These are phyloP conservation scores for Gonium pectorale DNA, from an alignment of 139 green algal genomes.

Conservation along the genomic window DNA sequence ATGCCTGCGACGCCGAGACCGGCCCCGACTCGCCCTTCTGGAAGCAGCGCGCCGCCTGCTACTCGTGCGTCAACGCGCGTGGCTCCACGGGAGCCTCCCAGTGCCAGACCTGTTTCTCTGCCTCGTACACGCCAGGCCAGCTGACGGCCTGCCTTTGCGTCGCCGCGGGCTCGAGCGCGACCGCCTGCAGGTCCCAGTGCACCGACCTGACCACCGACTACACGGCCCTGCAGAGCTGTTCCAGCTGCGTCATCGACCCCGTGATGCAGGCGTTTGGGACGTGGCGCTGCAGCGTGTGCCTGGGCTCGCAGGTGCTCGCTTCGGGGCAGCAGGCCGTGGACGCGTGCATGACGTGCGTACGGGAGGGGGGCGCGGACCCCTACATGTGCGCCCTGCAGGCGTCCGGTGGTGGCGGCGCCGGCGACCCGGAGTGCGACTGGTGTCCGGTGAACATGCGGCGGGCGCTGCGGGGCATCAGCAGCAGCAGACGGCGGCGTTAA, in stretches of 20 bases:
- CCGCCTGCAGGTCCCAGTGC: neutral
- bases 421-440: too few species aligned
- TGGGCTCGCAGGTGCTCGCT: neutral
- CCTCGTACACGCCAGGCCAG: neutral
- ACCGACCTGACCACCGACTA: neutral
- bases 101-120: neutral
- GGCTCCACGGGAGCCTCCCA: neutral
- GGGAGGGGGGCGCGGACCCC: neutral
- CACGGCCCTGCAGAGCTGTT: neutral
- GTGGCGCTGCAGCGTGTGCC: neutral
- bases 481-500: too few species aligned
- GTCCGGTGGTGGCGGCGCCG: too few species aligned
- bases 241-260: neutral
- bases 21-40: neutral
- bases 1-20: neutral
- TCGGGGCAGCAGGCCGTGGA: neutral
- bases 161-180: neutral
- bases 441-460: too few species aligned
- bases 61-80: neutral
- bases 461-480: too few species aligned
- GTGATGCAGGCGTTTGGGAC: neutral
- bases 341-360: neutral
- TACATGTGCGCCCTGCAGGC: neutral
- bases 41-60: neutral
- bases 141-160: constrained; percentile 1